Evolutionary conservation across 352 stramenopile genomes (phyloP).

Genomic region (Lagenidium giganteum): DNA sequence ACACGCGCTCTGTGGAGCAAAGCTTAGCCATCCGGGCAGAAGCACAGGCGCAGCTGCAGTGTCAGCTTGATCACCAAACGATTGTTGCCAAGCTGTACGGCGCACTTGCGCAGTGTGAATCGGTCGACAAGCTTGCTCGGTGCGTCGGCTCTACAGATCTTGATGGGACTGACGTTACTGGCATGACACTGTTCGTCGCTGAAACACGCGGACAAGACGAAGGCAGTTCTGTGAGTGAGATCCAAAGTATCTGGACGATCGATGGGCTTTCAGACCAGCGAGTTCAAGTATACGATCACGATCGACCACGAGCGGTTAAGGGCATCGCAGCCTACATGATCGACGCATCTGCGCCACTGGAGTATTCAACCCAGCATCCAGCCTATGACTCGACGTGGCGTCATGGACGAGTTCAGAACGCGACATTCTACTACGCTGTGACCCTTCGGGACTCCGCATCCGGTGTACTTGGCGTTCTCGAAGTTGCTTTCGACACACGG

Average conservation of each 20-base stretch:
- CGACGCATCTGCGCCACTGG: slow-evolving; percentile 1
- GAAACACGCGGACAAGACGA: no score
- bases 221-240: no score
- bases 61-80: no score
- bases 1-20: no score
- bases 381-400: slow-evolving; percentile 2
- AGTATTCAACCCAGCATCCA: slow-evolving; percentile 8
- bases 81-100: not conserved
- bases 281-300: no score
- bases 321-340: slow-evolving; percentile 10
- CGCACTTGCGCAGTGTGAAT: not conserved
- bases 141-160: not conserved
- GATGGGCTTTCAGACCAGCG: no score
- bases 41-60: no score
- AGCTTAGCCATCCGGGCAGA: no score
- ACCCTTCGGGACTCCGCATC: not conserved
- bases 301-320: no score
- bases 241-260: no score
- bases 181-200: not conserved
- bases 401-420: not conserved
- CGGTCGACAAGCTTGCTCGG: not conserved
- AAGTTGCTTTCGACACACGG: slow-evolving; percentile 3
- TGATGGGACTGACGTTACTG: not conserved
- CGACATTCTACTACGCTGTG: slow-evolving; percentile 3
- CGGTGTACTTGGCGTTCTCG: slow-evolving; percentile 1